Conservation (phyloP, 208 protist species). For the Acanthamoeba divionensis region DNA sequence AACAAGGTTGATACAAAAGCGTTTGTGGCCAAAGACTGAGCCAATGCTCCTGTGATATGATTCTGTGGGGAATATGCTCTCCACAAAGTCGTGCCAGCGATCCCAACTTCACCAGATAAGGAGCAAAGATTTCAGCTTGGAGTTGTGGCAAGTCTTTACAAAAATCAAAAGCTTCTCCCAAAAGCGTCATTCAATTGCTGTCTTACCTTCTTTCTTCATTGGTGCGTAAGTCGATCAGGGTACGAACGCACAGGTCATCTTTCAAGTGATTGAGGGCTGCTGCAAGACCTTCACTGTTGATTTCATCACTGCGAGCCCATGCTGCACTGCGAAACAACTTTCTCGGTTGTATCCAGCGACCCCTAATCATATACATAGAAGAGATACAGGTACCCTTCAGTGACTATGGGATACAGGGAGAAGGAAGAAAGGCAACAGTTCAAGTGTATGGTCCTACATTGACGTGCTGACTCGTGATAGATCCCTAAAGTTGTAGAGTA, state of each 20-base stretch:
- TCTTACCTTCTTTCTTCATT: constrained; percentile 8
- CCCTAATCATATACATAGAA: background rate
- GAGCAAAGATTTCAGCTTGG: background rate
- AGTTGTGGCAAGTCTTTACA: background rate
- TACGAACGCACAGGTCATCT: background rate
- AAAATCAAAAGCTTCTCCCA: background rate
- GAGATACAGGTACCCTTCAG: too few relatives aligned
- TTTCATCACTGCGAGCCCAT: background rate
- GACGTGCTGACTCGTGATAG: background rate
- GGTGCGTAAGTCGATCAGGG: constrained; percentile 33
- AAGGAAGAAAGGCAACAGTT: background rate
- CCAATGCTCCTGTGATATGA: background rate
- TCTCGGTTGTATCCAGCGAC: background rate
- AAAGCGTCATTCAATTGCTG: background rate
- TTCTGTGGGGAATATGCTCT: background rate
- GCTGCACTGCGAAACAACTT: background rate
- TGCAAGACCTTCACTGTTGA: background rate
- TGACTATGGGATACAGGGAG: background rate
- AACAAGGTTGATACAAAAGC: background rate
- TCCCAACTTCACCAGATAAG: background rate
- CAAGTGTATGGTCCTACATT: background rate
- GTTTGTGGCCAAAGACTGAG: background rate
- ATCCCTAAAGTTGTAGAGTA: background rate
- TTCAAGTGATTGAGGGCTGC: background rate
- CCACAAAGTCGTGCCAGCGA: background rate